Percentiles rank a stretch among this genome's conserved stretches.
Conservation (phyloP, 768 basidiomycete species). For the Gyrodon lividus region DNA sequence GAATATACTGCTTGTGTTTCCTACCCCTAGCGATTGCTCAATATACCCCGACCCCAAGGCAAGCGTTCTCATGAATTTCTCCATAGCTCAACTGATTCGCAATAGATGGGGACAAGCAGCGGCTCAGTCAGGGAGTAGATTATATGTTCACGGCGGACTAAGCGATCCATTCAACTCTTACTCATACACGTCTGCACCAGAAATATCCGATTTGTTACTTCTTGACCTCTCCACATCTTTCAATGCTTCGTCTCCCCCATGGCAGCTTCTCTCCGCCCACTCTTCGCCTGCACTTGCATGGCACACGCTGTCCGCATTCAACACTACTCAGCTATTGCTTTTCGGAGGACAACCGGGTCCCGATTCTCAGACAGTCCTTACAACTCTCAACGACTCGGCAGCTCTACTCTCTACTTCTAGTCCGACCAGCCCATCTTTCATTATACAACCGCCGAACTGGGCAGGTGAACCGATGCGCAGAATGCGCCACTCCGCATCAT, state of each 20-base stretch:
- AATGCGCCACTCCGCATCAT: slow-evolving; percentile 69
- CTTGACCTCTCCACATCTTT: slow-evolving; percentile 67
- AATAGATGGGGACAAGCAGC: slow-evolving; percentile 83
- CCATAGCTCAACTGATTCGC: slow-evolving; percentile 7
- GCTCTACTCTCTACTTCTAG: slow-evolving; percentile 48
- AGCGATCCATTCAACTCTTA: slow-evolving; percentile 67
- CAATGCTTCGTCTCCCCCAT: slow-evolving; percentile 60
- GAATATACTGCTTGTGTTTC: slow-evolving; percentile 12
- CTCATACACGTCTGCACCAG: slow-evolving; percentile 74
- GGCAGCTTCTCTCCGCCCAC: slow-evolving; percentile 53
- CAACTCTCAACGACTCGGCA: slow-evolving; percentile 61
- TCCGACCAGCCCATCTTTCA: slow-evolving; percentile 43
- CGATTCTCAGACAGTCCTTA: slow-evolving; percentile 50
- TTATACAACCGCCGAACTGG: slow-evolving; percentile 50
- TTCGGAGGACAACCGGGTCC: slow-evolving; percentile 79
- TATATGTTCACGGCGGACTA: slow-evolving; percentile 81
- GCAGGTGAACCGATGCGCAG: slow-evolving; percentile 68
- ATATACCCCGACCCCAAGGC: slow-evolving; percentile 28
- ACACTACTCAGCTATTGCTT: slow-evolving; percentile 50
- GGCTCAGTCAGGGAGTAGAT: slow-evolving; percentile 52
- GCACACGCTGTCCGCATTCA: slow-evolving; percentile 74
- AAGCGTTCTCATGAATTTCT: neutral
- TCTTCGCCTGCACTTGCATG: slow-evolving; percentile 67
- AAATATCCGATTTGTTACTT: slow-evolving; percentile 64
- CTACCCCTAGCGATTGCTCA: slow-evolving; percentile 17